These are phyloP conservation scores for Apophysomyces sp. DNA, from an alignment of 371 early-diverging fungal genomes.

Conservation along the genomic window DNA sequence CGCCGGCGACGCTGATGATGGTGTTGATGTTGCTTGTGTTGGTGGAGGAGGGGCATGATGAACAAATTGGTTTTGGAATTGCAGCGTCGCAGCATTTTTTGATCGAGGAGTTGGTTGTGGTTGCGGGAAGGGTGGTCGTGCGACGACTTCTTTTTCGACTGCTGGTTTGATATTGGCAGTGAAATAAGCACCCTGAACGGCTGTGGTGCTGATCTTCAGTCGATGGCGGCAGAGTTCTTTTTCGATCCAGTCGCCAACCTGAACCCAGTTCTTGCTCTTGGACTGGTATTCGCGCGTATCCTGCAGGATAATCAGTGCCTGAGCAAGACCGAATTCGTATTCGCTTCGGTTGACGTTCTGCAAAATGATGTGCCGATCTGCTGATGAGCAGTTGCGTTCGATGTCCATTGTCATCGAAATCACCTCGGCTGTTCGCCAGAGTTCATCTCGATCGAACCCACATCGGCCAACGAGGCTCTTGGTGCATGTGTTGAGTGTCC, in stretches of 20 bases:
- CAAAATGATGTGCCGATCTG: constrained; percentile 15
- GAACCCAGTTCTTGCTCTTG: constrained; percentile 26
- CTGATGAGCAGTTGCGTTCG: constrained; percentile 12
- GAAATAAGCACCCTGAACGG: constrained; percentile 6
- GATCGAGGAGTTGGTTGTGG: not conserved
- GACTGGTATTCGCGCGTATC: constrained; percentile 26
- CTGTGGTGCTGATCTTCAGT: not conserved
- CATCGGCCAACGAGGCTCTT: constrained; percentile 23
- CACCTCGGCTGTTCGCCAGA: constrained; percentile 37
- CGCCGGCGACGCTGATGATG: constrained; percentile 4
- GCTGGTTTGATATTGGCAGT: constrained; percentile 14
- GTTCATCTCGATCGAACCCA: constrained; percentile 39
- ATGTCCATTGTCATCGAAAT: constrained; percentile 31
- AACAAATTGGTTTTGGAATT: not conserved
- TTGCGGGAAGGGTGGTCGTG: not conserved
- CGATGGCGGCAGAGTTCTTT: constrained; percentile 26
- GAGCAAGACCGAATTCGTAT: constrained; percentile 14
- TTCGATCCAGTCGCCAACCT: constrained; percentile 36
- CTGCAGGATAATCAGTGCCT: constrained; percentile 16
- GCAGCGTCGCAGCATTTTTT: not conserved
- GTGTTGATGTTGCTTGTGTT: not conserved
- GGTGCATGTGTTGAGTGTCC: constrained; percentile 26
- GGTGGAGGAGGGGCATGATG: not conserved
- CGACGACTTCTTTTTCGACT: not conserved
- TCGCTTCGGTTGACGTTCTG: constrained; percentile 18